These are phyloP conservation scores for Pilasporangium apinafurcum DNA, from an alignment of 352 stramenopile species.

Conservation along the genomic window DNA sequence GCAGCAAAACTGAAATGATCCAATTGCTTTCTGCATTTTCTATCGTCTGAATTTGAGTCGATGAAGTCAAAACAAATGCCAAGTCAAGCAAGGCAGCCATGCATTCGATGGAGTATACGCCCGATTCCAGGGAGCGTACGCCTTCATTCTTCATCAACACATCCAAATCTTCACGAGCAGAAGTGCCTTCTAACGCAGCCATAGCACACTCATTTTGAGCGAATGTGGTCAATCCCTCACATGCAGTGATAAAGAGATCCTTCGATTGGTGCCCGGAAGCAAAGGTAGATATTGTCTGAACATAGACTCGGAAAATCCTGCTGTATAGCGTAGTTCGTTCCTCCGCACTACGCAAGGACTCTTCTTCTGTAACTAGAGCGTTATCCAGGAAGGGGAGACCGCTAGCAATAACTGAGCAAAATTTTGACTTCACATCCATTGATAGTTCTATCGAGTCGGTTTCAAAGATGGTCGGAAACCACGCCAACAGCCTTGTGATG, in stretches of 20 bases:
- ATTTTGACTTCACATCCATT: slow-evolving; percentile 21
- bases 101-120: slow-evolving; percentile 46
- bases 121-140: slow-evolving; percentile 26
- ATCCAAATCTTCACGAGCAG: slow-evolving; percentile 13
- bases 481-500: slow-evolving; percentile 12
- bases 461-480: slow-evolving; percentile 39
- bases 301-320: slow-evolving; percentile 21
- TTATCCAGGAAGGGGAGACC: slow-evolving; percentile 51
- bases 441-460: slow-evolving; percentile 2
- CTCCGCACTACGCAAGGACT: slow-evolving; percentile 2
- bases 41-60: neutral
- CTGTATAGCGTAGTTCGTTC: slow-evolving; percentile 13
- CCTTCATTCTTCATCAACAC: slow-evolving; percentile 20
- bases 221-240: slow-evolving; percentile 35
- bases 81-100: slow-evolving; percentile 47
- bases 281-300: slow-evolving; percentile 26
- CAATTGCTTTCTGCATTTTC: slow-evolving; percentile 18
- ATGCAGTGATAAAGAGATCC: slow-evolving; percentile 35
- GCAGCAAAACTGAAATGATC: slow-evolving; percentile 39
- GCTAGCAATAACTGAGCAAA: slow-evolving; percentile 21
- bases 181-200: slow-evolving; percentile 4
- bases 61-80: no score
- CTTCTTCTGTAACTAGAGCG: slow-evolving; percentile 25
- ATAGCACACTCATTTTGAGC: slow-evolving; percentile 20
- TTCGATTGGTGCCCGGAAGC: slow-evolving; percentile 23